These are phyloP conservation scores for Salix viminalis DNA, from an alignment of 345 rosid genomes.

Conservation along the genomic window DNA sequence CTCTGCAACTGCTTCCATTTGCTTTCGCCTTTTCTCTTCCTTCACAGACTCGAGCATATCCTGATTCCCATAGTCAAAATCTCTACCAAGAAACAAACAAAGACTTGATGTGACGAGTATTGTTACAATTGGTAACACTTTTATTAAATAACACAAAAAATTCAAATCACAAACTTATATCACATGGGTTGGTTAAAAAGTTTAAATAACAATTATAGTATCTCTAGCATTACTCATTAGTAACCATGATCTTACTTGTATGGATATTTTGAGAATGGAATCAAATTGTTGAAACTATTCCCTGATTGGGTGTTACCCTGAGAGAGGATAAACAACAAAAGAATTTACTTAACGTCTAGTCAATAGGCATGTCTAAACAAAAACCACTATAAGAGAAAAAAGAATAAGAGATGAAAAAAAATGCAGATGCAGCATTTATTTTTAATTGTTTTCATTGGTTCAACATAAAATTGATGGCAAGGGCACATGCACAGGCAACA, in stretches of 20 bases:
- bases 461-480: no score
- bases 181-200: no score
- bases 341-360: neutral
- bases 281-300: conserved; percentile 77
- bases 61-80: conserved; percentile 38
- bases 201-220: no score
- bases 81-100: conserved; percentile 34
- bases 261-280: conserved; percentile 81
- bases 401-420: no score
- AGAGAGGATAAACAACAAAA: neutral
- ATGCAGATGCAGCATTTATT: no score
- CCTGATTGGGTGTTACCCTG: conserved; percentile 65
- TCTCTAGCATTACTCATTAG: neutral
- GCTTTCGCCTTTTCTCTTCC: conserved; percentile 83
- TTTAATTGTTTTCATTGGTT: no score
- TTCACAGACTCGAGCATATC: conserved; percentile 49
- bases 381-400: no score
- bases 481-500: no score
- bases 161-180: neutral
- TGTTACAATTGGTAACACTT: no score
- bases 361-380: neutral
- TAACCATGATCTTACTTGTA: conserved; percentile 54
- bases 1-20: conserved; percentile 84
- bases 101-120: no score
- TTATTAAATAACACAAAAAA: neutral